Conservation (phyloP, 768 basidiomycete species). For the Rhodotorula kratochvilovae region DNA sequence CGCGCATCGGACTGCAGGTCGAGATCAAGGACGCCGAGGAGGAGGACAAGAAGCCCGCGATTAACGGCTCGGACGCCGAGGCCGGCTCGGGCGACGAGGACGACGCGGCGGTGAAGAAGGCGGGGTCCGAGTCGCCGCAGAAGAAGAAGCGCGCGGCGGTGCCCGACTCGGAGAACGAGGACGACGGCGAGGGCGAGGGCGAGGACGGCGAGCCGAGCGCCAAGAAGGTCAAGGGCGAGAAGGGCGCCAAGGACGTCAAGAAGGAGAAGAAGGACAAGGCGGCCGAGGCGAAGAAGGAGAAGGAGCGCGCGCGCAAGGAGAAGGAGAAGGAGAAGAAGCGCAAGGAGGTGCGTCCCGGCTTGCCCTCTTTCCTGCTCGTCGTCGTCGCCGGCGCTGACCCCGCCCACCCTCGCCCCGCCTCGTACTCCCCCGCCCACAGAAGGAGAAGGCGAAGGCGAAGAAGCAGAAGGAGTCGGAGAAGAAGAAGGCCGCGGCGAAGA, state of each 20-base stretch:
- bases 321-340: constrained; percentile 53
- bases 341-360: constrained; percentile 41
- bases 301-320: constrained; percentile 28
- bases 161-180: constrained; percentile 43
- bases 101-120: background rate
- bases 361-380: background rate
- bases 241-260: background rate
- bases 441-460: constrained; percentile 5
- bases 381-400: background rate
- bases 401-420: too few relatives aligned
- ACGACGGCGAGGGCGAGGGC: background rate
- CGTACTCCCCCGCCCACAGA: too few relatives aligned
- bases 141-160: constrained; percentile 51
- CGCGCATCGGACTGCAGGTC: too few relatives aligned
- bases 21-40: constrained; percentile 50
- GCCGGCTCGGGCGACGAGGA: too few relatives aligned
- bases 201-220: constrained; percentile 17
- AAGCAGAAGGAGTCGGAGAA: constrained; percentile 50
- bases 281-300: constrained; percentile 48
- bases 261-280: constrained; percentile 4
- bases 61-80: constrained; percentile 36
- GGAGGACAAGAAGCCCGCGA: constrained; percentile 50
- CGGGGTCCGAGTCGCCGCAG: constrained; percentile 11
- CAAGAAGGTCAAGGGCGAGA: constrained; percentile 7
- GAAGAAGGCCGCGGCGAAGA: constrained; percentile 44